Percentiles rank a stretch among this genome's conserved stretches.
Evolutionary conservation across 331 rosid genomes (phyloP).

Genomic region (Malus hybrid): DNA sequence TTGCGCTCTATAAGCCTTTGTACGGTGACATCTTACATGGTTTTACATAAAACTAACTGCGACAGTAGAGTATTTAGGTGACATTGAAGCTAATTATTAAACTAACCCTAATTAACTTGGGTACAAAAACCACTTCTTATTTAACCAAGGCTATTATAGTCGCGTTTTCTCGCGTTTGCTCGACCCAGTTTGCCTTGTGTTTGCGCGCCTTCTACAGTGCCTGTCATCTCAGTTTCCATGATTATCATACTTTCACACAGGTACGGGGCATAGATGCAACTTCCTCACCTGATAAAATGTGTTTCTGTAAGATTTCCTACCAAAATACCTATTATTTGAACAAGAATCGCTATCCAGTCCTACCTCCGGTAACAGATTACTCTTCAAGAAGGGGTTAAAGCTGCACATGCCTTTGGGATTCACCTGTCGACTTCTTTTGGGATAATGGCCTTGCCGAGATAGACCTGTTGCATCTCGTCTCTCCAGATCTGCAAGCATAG

Average conservation of each 20-base stretch:
- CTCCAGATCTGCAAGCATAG: conserved; percentile 71
- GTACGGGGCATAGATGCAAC: conserved; percentile 6
- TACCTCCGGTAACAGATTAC: conserved; percentile 17
- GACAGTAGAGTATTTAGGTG: background rate
- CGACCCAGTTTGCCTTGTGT: conserved; percentile 9
- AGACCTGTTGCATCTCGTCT: conserved; percentile 89
- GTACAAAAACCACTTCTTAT: conserved; percentile 11
- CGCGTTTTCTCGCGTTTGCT: background rate
- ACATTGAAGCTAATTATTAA: background rate
- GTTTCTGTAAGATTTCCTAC: background rate
- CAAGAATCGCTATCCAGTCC: background rate
- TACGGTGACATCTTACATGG: background rate
- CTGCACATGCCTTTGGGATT: conserved; percentile 8
- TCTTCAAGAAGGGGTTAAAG: conserved; percentile 8
- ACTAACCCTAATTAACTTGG: background rate
- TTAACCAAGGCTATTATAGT: background rate
- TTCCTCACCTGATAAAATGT: conserved; percentile 6
- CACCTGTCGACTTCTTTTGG: conserved; percentile 61
- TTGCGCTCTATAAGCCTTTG: background rate
- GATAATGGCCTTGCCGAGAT: conserved; percentile 50
- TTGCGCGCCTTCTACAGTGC: conserved; percentile 1
- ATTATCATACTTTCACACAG: background rate
- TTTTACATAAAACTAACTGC: conserved; percentile 5
- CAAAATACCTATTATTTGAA: background rate
- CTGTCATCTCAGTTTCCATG: background rate